These are phyloP conservation scores for Benincasa hispida DNA, from an alignment of 306 rosid species.

Conservation along the genomic window DNA sequence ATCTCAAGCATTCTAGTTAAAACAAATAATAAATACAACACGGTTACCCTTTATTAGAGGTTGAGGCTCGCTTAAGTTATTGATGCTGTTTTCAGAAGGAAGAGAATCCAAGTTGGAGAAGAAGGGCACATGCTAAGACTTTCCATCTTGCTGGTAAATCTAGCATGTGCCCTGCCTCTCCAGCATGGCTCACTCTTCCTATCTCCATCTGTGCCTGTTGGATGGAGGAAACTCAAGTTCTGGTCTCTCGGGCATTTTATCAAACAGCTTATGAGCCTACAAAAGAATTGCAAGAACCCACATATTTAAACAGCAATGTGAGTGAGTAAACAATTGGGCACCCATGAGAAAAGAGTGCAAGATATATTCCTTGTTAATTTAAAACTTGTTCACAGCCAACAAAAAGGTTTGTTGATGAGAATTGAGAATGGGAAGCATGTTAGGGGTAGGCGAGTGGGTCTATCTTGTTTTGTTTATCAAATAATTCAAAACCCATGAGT, in stretches of 20 bases:
- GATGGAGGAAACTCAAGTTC: background rate
- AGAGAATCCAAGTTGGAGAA: slow-evolving; percentile 53
- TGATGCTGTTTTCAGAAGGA: slow-evolving; percentile 15
- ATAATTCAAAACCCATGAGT: background rate
- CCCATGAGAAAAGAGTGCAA: background rate
- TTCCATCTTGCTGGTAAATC: slow-evolving; percentile 12
- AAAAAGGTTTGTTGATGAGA: background rate
- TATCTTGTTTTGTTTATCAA: background rate
- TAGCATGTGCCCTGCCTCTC: slow-evolving; percentile 95
- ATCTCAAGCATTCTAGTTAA: background rate
- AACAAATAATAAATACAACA: background rate
- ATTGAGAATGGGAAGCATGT: slow-evolving; percentile 8
- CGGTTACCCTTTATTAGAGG: slow-evolving; percentile 2
- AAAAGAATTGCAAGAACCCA: background rate
- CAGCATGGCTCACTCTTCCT: slow-evolving; percentile 42
- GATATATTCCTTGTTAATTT: background rate
- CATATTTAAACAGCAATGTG: slow-evolving; percentile 7
- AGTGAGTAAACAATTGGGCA: background rate
- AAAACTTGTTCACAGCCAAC: background rate
- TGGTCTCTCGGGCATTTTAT: background rate
- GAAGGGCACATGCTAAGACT: slow-evolving; percentile 40
- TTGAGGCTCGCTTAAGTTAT: background rate
- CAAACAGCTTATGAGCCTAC: background rate
- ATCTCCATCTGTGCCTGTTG: background rate
- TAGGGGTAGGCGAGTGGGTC: background rate